These are phyloP conservation scores for Rutstroemia sp. DNA, from an alignment of 2,329 filamentous ascomycete species.

Conservation along the genomic window DNA sequence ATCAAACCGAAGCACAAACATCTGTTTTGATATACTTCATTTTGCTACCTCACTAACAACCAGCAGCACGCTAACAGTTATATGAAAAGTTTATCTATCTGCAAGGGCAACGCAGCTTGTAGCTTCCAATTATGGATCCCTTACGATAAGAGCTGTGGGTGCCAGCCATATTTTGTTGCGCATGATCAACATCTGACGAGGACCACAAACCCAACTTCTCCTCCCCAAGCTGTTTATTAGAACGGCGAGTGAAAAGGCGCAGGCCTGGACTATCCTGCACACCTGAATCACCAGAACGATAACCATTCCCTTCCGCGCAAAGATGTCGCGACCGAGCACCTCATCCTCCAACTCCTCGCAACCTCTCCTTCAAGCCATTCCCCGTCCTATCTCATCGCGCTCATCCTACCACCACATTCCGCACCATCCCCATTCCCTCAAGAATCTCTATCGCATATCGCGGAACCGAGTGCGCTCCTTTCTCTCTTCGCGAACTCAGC, in stretches of 20 bases:
- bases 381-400: slow-evolving; percentile 4
- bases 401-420: slow-evolving; percentile 7
- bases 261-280: no score
- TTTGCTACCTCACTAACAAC: not conserved
- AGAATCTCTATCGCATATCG: slow-evolving; percentile 1
- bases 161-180: not conserved
- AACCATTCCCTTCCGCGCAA: no score
- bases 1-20: no score
- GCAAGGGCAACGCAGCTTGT: not conserved
- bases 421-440: not conserved
- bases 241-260: no score
- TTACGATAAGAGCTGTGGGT: slow-evolving; percentile 1
- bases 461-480: slow-evolving; percentile 6
- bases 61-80: not conserved
- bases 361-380: slow-evolving; percentile 1
- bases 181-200: not conserved
- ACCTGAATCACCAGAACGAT: no score
- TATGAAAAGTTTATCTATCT: not conserved
- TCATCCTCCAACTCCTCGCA: not conserved
- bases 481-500: slow-evolving; percentile 39
- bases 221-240: not conserved
- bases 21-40: no score
- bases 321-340: slow-evolving; percentile 4
- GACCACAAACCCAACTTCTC: not conserved
- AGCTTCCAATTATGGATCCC: not conserved